Evolutionary conservation across 345 rosid species (phyloP).

Genomic region (Clausena lansium): DNA sequence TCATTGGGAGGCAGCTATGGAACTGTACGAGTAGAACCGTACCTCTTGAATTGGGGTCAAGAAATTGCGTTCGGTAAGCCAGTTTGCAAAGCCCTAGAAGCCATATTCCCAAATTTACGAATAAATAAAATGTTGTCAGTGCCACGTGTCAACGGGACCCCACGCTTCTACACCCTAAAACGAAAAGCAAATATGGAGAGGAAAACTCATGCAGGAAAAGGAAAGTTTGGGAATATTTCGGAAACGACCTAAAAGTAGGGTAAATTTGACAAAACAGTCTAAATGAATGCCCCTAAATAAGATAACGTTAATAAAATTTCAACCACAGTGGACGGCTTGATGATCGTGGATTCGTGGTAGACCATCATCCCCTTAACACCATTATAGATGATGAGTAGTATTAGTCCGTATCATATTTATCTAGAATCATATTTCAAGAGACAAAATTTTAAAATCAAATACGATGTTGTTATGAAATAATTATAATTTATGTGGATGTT

Average conservation of each 20-base stretch:
- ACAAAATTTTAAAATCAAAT: too few species aligned
- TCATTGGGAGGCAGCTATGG: background rate
- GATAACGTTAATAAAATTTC: too few species aligned
- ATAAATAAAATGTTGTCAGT: slow-evolving; percentile 10
- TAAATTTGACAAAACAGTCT: background rate
- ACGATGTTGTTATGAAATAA: too few species aligned
- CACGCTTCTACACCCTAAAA: background rate
- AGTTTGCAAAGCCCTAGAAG: slow-evolving; percentile 17
- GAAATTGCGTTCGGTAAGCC: slow-evolving; percentile 1
- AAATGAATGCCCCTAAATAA: background rate
- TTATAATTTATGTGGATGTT: too few species aligned
- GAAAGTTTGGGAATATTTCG: too few species aligned
- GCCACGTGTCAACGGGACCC: slow-evolving; percentile 28
- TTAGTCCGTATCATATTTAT: too few species aligned
- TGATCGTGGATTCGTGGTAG: too few species aligned
- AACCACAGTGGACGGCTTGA: too few species aligned
- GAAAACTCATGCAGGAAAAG: background rate
- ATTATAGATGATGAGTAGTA: too few species aligned
- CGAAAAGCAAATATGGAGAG: background rate
- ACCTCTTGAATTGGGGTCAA: background rate
- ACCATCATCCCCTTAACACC: too few species aligned
- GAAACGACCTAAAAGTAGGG: background rate
- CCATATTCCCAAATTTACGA: background rate
- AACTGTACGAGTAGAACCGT: background rate
- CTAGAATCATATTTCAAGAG: too few species aligned